phyloP scores from a whole-genome alignment of 2,329 filamentous ascomycete genomes.

The Botrytis squamosa region DNA sequence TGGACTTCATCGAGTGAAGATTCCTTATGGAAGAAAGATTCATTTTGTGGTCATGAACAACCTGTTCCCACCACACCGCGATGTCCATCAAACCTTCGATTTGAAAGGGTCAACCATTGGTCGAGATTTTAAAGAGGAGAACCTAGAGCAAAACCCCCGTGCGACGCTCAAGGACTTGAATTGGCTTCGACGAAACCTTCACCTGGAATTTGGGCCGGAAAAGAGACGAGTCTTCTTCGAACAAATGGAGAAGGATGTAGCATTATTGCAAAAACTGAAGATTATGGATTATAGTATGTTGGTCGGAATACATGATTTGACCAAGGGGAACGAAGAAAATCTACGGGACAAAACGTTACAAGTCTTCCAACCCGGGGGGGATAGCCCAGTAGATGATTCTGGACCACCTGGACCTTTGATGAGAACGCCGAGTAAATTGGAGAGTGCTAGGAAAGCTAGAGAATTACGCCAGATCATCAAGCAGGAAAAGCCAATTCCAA shows the following conservation, averaged over 20 bases:
- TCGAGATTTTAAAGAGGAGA: slow-evolving; percentile 84
- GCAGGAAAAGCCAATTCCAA: slow-evolving; percentile 87
- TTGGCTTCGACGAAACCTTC: slow-evolving; percentile 82
- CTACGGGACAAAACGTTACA: slow-evolving; percentile 84
- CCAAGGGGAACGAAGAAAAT: slow-evolving; percentile 92
- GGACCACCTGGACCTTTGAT: slow-evolving; percentile 59
- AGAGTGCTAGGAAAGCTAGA: slow-evolving; percentile 85
- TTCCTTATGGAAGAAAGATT: slow-evolving; percentile 96
- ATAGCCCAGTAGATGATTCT: slow-evolving; percentile 55
- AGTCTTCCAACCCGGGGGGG: slow-evolving; percentile 88
- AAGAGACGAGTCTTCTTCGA: slow-evolving; percentile 88
- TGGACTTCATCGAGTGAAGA: slow-evolving; percentile 94
- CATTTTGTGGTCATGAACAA: slow-evolving; percentile 99
- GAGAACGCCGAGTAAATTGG: slow-evolving; percentile 89
- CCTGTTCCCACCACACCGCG: slow-evolving; percentile 92
- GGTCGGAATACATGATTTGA: slow-evolving; percentile 88
- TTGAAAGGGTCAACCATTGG: slow-evolving; percentile 95
- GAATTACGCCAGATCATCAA: slow-evolving; percentile 92
- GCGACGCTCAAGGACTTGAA: slow-evolving; percentile 96
- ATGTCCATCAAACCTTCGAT: slow-evolving; percentile 97
- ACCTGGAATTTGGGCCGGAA: slow-evolving; percentile 82
- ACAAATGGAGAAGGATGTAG: slow-evolving; percentile 85
- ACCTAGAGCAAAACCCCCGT: slow-evolving; percentile 82
- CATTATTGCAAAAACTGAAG: slow-evolving; percentile 78
- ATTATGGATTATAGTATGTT: slow-evolving; percentile 99